A percentile compares a stretch with the other conserved stretches of the same genome.
phyloP scores from a whole-genome alignment of 441 rosid genomes.

The Hura crepitans region DNA sequence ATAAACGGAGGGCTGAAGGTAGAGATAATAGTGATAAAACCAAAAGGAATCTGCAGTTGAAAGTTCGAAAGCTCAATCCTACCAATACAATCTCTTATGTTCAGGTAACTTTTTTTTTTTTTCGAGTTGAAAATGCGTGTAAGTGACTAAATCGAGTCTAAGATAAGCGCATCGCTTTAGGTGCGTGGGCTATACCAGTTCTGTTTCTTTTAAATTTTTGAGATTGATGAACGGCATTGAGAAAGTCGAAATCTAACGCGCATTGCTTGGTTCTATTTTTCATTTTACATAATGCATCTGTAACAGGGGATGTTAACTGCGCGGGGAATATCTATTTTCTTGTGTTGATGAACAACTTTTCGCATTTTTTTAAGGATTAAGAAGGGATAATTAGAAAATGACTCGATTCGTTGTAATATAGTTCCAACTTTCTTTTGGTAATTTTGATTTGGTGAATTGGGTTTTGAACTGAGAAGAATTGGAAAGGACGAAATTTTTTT shows the following conservation, averaged over 20 bases:
- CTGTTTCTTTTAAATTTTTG: neutral
- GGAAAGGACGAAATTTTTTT: too few species aligned
- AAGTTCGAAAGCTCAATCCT: conserved; percentile 64
- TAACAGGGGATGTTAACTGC: too few species aligned
- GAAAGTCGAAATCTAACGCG: neutral
- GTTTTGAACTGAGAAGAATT: neutral
- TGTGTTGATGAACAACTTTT: neutral
- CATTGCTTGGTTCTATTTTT: neutral
- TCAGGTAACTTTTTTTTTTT: conserved; percentile 41
- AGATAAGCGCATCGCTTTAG: neutral
- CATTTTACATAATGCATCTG: neutral
- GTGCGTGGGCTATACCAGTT: neutral
- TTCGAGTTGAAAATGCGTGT: neutral
- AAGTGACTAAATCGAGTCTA: neutral
- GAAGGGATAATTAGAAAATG: neutral
- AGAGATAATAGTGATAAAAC: conserved; percentile 47
- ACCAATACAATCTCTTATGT: conserved; percentile 80
- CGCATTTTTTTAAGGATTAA: neutral
- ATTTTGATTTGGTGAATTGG: neutral
- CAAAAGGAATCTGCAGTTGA: conserved; percentile 58
- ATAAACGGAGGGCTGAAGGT: conserved; percentile 80
- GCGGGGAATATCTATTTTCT: too few species aligned
- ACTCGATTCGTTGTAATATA: neutral
- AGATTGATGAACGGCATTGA: neutral
- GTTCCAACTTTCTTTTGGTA: neutral